Base-by-base conservation (phyloP, 2,329 filamentous ascomycete genomes). In the Tolypocladium tropicale region DNA sequence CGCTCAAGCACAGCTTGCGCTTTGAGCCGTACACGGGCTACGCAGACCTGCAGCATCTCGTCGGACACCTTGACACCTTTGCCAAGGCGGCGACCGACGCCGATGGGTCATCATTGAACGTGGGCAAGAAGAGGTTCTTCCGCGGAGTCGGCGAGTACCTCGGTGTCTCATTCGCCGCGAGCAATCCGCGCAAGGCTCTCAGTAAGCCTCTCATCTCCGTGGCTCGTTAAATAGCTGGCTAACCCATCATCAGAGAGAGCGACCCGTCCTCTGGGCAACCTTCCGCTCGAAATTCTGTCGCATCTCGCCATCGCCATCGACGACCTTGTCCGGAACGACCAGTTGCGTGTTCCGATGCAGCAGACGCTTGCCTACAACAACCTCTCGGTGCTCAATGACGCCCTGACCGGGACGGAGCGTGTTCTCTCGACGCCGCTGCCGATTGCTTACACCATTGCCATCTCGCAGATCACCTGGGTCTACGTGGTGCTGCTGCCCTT, bases 391-490 rank as follows among this genome's bases (percentile, higher is more conserved):
- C 74, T 95, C 55, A 89, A 88, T 66, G 90, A 95, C 61, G 81
- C 85, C 56, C 76, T 90, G 62, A 82, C 82, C 18, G 84, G 85
- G 57, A 84, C 84, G 52, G 89, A 94, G 66, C 86, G 90, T 59
- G 85, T 95, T 23, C 81, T 93, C 34, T 88, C 86, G 68, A 95
- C 90, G 0, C 90, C 90, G 1, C 80, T 95, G 0, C 90, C 90
- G 2, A 80, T 90, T 56, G 90, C 89, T 51, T 95, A 95, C 75
- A 84, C 82, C 61, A 94, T 95, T 64, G 83, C 89, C 64, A 92
- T 94, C 68, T 84, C 85, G 23, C 90, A 95, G 68, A 93, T 94
- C 66, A 90, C 90, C 34, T 92, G 88, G 83, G 81, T 91, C 53
- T 95, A 94, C 72, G 84, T 94, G 54, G 73, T 90, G 62, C 78